Base-by-base conservation (phyloP, 495 filamentous ascomycete genomes). In the Staphylotrichum tortipilum region DNA sequence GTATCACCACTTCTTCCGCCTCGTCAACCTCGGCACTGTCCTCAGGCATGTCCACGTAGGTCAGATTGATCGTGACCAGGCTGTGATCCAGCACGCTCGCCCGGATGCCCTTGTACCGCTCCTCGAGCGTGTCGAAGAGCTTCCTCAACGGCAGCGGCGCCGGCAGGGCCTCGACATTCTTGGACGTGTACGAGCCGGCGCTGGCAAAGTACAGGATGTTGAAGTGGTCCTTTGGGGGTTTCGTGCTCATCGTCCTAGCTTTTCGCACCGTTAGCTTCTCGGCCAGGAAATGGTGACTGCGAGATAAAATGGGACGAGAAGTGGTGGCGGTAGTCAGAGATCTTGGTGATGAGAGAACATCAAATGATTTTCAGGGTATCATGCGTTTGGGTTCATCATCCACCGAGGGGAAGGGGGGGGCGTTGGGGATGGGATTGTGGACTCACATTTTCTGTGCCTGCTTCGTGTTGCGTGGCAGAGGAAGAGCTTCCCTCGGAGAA, bases 181-280 rank as follows among this genome's bases (percentile, higher is more conserved):
- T 88, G 28, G 72, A 66, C 6, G 90, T 90, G 63, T 78, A 87
- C 49, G 80, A 80, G 45, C 82, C 79, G 35, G 86, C 86, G 50
- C 80, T 75, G 61, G 88, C 88, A 68, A 97, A 94, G 72, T 94
- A 95, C 55, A 92, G 81, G 47, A 95, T 69, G 59, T 80, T 84
- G 70, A 94, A 95, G 54, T 81, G 74, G 19, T 76, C 77, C 26
- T 63, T 52, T 7, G 74, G 69, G 7, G 74, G 66, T 44, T 72
- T 73, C 14, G 68, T 58, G 26, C 64, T 47, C 42, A 61, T 60
- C 1, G 56, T 54, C 60, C 68, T 69, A 43, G 41, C 22, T 26
- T 44, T 12, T 36, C 23, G 14, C 22, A 22, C 9, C 30, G 51
- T 65, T 55, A 68, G 58, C 49, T 34, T 50, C 21, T 8, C 7